Conservation (phyloP, 2,329 filamentous ascomycete genomes). For the Volutella citrinella region DNA sequence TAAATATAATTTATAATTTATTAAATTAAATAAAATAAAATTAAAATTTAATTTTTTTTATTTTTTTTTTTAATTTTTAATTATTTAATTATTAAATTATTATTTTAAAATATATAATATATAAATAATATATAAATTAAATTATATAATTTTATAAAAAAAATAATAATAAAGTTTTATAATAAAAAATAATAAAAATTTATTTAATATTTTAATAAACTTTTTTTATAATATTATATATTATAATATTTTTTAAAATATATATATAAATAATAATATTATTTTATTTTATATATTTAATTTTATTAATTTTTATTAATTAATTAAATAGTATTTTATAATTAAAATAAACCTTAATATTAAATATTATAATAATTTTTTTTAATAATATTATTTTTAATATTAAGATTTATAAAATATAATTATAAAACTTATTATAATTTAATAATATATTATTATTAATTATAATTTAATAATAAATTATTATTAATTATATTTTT, state of each 20-base stretch:
- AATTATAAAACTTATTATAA: constrained; percentile 1
- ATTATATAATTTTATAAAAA: too few species aligned
- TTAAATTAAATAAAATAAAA: too few species aligned
- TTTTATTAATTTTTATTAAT: too few species aligned
- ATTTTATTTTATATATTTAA: too few species aligned
- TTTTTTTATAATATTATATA: constrained; percentile 4
- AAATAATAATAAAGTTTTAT: constrained; percentile 1
- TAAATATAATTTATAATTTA: too few species aligned
- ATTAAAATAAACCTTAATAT: constrained; percentile 2
- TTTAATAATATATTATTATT: constrained; percentile 5
- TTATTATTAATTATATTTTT: constrained; percentile 2
- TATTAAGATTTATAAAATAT: constrained; percentile 4
- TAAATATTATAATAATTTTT: constrained; percentile 3
- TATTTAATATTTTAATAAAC: constrained; percentile 3
- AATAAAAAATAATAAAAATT: not conserved
- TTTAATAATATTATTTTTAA: constrained; percentile 1
- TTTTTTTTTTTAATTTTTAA: too few species aligned
- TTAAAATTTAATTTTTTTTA: too few species aligned
- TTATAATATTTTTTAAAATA: too few species aligned
- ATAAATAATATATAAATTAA: not conserved
- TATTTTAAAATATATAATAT: constrained; percentile 3
- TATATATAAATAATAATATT: too few species aligned
- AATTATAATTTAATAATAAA: constrained; percentile 1
- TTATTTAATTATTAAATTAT: too few species aligned
- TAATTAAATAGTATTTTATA: not conserved